Percentiles rank a stretch among this genome's conserved stretches.
phyloP scores from a whole-genome alignment of 345 rosid species.

The Litchi chinensis region DNA sequence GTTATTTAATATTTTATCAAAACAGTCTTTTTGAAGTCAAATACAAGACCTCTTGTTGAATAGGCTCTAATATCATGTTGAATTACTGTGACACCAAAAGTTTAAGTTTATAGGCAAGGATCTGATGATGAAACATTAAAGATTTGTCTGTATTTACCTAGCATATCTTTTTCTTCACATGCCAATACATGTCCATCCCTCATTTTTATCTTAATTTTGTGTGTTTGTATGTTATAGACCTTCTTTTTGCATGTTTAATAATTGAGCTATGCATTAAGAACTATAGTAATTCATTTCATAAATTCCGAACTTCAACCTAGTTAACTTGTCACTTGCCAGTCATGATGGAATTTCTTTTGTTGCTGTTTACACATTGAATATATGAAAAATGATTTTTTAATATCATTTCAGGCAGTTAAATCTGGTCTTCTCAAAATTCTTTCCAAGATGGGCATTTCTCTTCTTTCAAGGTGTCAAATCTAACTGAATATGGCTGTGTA shows the following conservation, averaged over 20 bases:
- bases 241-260: background rate
- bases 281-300: background rate
- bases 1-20: background rate
- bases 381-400: conserved; percentile 20
- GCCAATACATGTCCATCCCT: background rate
- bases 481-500: conserved; percentile 11
- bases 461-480: conserved; percentile 81
- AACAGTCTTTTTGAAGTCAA: background rate
- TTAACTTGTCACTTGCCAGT: background rate
- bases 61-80: background rate
- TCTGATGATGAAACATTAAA: no score
- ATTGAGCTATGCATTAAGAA: background rate
- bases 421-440: conserved; percentile 95
- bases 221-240: background rate
- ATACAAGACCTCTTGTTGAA: background rate
- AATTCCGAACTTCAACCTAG: background rate
- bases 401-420: conserved; percentile 73
- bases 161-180: background rate
- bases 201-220: background rate
- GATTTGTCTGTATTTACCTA: background rate
- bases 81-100: background rate
- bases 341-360: background rate
- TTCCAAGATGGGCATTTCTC: conserved; percentile 98
- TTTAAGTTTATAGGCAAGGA: background rate
- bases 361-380: background rate